Evolutionary conservation across 2,329 filamentous ascomycete species (phyloP).

Genomic region (Byssoonygena ceratinophila): DNA sequence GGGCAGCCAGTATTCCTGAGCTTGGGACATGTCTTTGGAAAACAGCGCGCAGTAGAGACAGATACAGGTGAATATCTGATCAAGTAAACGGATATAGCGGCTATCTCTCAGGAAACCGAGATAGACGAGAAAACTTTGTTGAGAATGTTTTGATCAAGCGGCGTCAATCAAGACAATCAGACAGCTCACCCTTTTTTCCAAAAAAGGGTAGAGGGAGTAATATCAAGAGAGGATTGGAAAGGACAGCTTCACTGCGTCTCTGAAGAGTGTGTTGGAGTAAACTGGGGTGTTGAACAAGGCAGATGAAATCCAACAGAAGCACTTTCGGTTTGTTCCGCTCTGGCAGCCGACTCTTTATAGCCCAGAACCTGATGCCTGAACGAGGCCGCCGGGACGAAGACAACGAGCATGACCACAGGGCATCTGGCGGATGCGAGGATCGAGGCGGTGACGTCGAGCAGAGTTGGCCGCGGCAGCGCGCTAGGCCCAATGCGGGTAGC

Average conservation of each 20-base stretch:
- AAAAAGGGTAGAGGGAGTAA: background rate
- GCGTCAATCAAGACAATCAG: slow-evolving; percentile 9
- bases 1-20: slow-evolving; percentile 40
- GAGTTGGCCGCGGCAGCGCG: background rate
- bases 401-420: too few relatives aligned
- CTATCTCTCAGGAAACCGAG: slow-evolving; percentile 11
- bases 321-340: too few relatives aligned
- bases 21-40: slow-evolving; percentile 26
- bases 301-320: too few relatives aligned
- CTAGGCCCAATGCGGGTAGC: background rate
- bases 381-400: background rate
- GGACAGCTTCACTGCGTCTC: background rate
- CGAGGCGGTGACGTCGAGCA: slow-evolving; percentile 1
- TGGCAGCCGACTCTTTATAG: slow-evolving; percentile 2
- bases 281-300: too few relatives aligned
- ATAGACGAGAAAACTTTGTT: background rate
- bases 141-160: slow-evolving; percentile 10
- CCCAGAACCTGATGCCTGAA: background rate
- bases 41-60: slow-evolving; percentile 2
- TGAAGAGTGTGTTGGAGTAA: too few relatives aligned
- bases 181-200: background rate
- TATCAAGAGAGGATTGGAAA: background rate
- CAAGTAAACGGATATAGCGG: background rate
- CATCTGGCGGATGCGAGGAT: background rate
- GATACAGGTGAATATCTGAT: slow-evolving; percentile 10